Conservation (phyloP, 345 rosid genomes). For the Mallotus nudiflorus region DNA sequence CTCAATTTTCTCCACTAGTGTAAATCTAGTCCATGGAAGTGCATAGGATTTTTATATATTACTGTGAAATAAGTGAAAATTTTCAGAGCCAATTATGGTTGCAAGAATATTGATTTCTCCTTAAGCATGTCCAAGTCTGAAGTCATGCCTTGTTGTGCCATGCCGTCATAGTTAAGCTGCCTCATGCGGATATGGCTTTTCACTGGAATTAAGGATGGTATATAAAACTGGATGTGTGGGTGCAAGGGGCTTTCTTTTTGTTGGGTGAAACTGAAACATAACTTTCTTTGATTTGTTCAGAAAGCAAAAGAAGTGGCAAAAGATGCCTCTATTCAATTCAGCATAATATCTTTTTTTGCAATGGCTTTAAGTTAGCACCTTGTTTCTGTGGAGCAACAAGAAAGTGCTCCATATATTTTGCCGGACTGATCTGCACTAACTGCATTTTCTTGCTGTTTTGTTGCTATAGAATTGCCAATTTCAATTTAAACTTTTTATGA, state of each 20-base stretch:
- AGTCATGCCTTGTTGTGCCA: not conserved
- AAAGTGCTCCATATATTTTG: not conserved
- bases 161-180: not conserved
- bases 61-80: not conserved
- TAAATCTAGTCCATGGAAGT: not conserved
- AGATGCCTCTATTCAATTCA: not conserved
- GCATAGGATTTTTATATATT: not conserved
- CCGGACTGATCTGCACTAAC: no score
- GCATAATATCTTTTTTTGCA: not conserved
- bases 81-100: not conserved
- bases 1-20: not conserved
- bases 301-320: no score
- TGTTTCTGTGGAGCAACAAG: not conserved
- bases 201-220: not conserved
- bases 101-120: not conserved
- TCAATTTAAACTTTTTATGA: not conserved
- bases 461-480: not conserved
- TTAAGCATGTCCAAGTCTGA: not conserved
- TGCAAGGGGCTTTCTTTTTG: not conserved
- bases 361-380: not conserved
- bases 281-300: no score
- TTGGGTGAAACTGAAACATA: no score
- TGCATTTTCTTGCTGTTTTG: not conserved
- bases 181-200: not conserved
- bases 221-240: not conserved